Percentiles rank a stretch among this genome's conserved stretches.
Evolutionary conservation across 164 flowering plant genomes (phyloP).

Genomic region (Saururus chinensis): DNA sequence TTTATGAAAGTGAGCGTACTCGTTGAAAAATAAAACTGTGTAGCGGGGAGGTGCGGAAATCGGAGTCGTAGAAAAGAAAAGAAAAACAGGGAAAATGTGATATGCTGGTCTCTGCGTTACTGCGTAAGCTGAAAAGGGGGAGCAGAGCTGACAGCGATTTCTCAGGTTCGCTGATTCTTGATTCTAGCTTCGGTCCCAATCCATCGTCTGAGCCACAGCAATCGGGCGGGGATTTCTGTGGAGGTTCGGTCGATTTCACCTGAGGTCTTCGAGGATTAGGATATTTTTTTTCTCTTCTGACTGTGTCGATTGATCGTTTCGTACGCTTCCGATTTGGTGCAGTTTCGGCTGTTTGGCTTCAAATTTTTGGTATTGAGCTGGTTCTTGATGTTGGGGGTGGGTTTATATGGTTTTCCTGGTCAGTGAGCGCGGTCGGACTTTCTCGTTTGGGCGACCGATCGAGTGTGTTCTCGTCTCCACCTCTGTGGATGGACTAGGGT

Average conservation of each 20-base stretch:
- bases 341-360: too few relatives aligned
- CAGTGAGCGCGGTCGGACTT: too few relatives aligned
- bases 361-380: too few relatives aligned
- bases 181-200: neutral
- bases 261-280: too few relatives aligned
- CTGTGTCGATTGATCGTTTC: neutral
- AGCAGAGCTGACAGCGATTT: neutral
- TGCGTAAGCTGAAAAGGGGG: slow-evolving; percentile 4
- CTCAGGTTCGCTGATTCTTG: neutral
- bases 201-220: neutral
- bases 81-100: neutral
- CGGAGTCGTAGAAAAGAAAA: neutral
- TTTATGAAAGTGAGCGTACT: too few relatives aligned
- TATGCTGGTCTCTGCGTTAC: slow-evolving; percentile 1
- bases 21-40: too few relatives aligned
- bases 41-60: slow-evolving; percentile 1
- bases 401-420: too few relatives aligned
- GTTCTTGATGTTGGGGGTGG: too few relatives aligned
- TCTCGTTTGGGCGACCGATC: too few relatives aligned
- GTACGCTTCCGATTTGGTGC: neutral
- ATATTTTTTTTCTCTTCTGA: neutral
- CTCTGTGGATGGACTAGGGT: too few relatives aligned
- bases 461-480: too few relatives aligned
- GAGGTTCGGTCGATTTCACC: slow-evolving; percentile 1
- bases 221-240: slow-evolving; percentile 4